phyloP scores from a whole-genome alignment of 805 yeast species.

The Schwanniomyces yamadae region DNA sequence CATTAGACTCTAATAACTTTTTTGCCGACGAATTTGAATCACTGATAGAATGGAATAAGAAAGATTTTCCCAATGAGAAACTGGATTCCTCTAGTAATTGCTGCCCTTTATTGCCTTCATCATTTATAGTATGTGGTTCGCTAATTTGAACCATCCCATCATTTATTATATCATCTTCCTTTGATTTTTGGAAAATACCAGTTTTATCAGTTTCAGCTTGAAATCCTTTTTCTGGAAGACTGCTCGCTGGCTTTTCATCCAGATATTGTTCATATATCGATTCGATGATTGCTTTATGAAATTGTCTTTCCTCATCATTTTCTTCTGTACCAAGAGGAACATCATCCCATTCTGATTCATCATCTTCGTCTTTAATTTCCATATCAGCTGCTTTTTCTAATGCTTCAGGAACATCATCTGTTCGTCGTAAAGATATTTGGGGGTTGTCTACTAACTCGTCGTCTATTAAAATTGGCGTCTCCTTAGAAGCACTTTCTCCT shows the following conservation, averaged over 20 bases:
- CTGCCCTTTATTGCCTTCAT: neutral
- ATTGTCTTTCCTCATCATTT: conserved; percentile 26
- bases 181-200: too few relatives aligned
- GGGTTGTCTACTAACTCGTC: conserved; percentile 22
- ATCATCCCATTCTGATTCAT: conserved; percentile 70
- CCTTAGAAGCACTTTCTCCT: conserved; percentile 36
- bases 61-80: conserved; percentile 10
- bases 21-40: too few relatives aligned
- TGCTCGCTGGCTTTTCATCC: conserved; percentile 4
- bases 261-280: conserved; percentile 35
- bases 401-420: neutral
- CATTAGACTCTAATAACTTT: too few relatives aligned
- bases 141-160: neutral
- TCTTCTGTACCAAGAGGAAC: conserved; percentile 46
- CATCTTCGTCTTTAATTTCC: conserved; percentile 18
- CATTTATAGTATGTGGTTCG: too few relatives aligned
- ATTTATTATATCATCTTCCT: conserved; percentile 19
- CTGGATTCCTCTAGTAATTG: neutral
- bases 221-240: too few relatives aligned
- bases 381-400: neutral
- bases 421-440: neutral
- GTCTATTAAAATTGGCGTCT: conserved; percentile 53
- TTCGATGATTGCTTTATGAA: conserved; percentile 30
- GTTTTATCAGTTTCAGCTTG: too few relatives aligned
- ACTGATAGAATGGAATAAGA: conserved; percentile 9